These are phyloP conservation scores for Nemania sp. DNA, from an alignment of 2,329 filamentous ascomycete genomes.

Conservation along the genomic window DNA sequence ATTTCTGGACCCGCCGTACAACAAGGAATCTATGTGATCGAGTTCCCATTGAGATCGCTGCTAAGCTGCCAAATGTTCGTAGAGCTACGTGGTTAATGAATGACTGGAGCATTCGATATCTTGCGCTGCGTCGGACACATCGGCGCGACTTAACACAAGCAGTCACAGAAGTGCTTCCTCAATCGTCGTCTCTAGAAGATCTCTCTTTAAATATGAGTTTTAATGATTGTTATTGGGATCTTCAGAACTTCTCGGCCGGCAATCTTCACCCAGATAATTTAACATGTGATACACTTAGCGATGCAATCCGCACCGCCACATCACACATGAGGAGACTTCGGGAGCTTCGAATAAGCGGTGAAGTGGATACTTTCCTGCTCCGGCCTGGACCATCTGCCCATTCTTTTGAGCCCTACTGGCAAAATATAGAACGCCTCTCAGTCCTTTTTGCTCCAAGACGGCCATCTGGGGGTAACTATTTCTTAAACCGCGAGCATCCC, in stretches of 20 bases:
- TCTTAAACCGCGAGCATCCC: not conserved
- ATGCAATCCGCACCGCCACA: not conserved
- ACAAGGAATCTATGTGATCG: not conserved
- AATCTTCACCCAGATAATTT: not conserved
- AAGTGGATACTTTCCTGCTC: not conserved
- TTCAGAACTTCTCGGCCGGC: not conserved
- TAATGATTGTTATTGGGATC: not conserved
- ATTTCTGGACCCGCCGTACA: not conserved
- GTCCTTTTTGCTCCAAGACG: not conserved
- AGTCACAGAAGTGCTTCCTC: not conserved
- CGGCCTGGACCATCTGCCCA: not conserved
- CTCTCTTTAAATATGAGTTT: not conserved
- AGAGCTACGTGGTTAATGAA: not conserved
- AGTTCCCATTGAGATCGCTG: not conserved
- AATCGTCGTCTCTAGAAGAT: not conserved
- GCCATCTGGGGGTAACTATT: not conserved
- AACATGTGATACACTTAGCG: not conserved
- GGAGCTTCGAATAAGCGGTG: not conserved
- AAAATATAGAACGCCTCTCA: not conserved
- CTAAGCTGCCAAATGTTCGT: not conserved
- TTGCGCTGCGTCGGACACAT: not conserved
- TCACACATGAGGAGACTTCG: not conserved
- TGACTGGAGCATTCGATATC: not conserved
- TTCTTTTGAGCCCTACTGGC: not conserved
- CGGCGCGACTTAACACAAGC: not conserved